Conservation (phyloP, 2,329 filamentous ascomycete genomes). For the Colletotrichum musae region DNA sequence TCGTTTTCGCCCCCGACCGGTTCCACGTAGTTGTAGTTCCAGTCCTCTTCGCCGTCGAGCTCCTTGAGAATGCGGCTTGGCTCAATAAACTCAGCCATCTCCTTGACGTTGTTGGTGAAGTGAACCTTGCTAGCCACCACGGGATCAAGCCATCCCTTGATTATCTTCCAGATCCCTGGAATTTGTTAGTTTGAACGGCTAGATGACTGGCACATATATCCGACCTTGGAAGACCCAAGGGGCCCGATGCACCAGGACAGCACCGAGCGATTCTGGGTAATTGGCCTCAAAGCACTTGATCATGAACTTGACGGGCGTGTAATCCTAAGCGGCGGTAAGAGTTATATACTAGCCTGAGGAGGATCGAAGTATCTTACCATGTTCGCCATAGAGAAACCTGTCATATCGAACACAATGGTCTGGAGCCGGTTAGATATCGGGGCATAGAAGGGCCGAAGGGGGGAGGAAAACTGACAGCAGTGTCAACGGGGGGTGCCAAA, state of each 20-base stretch:
- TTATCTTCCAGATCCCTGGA: constrained; percentile 93
- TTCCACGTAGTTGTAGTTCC: constrained; percentile 86
- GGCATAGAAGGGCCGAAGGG: too few relatives aligned
- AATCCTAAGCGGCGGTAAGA: constrained; percentile 72
- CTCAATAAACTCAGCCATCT: constrained; percentile 84
- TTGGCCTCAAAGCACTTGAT: constrained; percentile 99
- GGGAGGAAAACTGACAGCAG: constrained; percentile 77
- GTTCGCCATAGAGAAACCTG: constrained; percentile 91
- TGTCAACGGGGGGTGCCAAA: constrained; percentile 85
- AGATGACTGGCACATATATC: constrained; percentile 48
- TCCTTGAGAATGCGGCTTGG: constrained; percentile 82
- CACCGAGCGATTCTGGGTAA: constrained; percentile 92
- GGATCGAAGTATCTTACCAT: constrained; percentile 72
- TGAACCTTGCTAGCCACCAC: constrained; percentile 95
- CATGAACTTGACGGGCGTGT: constrained; percentile 98
- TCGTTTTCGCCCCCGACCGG: constrained; percentile 83
- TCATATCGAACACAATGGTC: constrained; percentile 98
- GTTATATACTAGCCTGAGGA: constrained; percentile 1
- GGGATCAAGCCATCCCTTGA: constrained; percentile 95
- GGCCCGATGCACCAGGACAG: constrained; percentile 93
- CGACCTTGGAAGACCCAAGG: constrained; percentile 96
- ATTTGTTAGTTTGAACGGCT: constrained; percentile 7
- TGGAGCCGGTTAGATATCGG: constrained; percentile 52
- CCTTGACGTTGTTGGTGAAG: constrained; percentile 86
- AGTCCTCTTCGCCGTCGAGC: constrained; percentile 88